These are phyloP conservation scores for Tephrocybe sp. DNA, from an alignment of 768 basidiomycete genomes.

Conservation along the genomic window DNA sequence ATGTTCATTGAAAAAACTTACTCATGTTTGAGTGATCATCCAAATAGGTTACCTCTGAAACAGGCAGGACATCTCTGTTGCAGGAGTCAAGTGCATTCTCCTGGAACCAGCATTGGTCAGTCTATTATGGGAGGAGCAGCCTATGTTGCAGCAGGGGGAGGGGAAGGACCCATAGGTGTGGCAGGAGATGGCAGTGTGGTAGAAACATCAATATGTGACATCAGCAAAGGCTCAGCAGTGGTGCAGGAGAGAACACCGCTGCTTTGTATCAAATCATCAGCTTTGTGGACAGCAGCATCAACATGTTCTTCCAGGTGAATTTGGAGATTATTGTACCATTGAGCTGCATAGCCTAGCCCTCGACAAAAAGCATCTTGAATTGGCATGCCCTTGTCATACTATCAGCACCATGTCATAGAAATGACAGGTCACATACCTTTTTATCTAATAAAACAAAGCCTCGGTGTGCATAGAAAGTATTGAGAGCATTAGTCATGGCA, in stretches of 20 bases:
- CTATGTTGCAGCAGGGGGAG: too few relatives aligned
- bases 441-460: not conserved
- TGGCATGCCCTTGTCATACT: not conserved
- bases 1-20: too few relatives aligned
- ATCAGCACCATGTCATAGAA: not conserved
- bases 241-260: not conserved
- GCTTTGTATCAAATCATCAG: not conserved
- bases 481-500: conserved; percentile 25
- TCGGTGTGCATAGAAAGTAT: conserved; percentile 24
- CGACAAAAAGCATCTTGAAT: conserved; percentile 1
- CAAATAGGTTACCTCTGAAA: too few relatives aligned
- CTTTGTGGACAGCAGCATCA: not conserved
- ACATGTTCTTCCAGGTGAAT: not conserved
- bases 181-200: too few relatives aligned
- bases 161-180: too few relatives aligned
- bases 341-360: not conserved
- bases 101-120: too few relatives aligned
- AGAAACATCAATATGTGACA: too few relatives aligned
- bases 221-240: too few relatives aligned
- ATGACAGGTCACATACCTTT: conserved; percentile 20
- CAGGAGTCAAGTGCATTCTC: too few relatives aligned
- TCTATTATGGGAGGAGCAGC: too few relatives aligned
- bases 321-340: conserved; percentile 2
- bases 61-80: too few relatives aligned
- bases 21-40: too few relatives aligned